These are phyloP conservation scores for Ogataea zsoltii DNA, from an alignment of 805 yeast genomes.

Conservation along the genomic window DNA sequence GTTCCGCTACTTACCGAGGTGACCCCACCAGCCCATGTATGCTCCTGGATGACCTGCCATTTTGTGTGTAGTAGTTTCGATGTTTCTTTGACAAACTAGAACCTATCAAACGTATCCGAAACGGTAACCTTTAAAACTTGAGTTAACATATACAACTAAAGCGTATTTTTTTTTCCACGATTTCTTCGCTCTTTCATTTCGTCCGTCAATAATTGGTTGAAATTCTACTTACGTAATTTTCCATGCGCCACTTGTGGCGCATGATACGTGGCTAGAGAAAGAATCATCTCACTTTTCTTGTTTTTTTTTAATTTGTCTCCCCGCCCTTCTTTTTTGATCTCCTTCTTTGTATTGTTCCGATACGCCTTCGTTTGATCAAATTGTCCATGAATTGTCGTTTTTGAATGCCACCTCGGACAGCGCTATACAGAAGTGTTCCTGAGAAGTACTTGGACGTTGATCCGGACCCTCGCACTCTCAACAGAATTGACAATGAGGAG, in stretches of 20 bases:
- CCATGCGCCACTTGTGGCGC: background rate
- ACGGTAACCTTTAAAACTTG: background rate
- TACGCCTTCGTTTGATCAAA: conserved; percentile 4
- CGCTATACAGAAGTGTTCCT: background rate
- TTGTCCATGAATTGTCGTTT: conserved; percentile 4
- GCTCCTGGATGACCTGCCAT: conserved; percentile 76
- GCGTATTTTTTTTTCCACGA: conserved; percentile 1
- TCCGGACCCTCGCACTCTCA: conserved; percentile 8
- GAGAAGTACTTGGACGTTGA: background rate
- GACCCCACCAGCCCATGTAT: conserved; percentile 98
- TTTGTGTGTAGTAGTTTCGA: conserved; percentile 14
- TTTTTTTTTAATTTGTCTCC: background rate
- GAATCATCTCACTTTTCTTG: background rate
- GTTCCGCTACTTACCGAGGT: conserved; percentile 53
- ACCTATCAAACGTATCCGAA: background rate
- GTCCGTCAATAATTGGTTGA: conserved; percentile 7
- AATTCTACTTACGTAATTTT: background rate
- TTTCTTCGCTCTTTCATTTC: conserved; percentile 7
- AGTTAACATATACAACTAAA: background rate
- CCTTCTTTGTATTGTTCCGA: conserved; percentile 4
- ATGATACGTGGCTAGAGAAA: too few species aligned
- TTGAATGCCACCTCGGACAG: conserved; percentile 5
- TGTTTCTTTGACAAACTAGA: conserved; percentile 4
- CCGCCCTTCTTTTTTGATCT: background rate
- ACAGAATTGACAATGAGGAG: conserved; percentile 34